phyloP scores from a whole-genome alignment of 1,139 yeast genomes.

The Geotrichum carabidarum region DNA sequence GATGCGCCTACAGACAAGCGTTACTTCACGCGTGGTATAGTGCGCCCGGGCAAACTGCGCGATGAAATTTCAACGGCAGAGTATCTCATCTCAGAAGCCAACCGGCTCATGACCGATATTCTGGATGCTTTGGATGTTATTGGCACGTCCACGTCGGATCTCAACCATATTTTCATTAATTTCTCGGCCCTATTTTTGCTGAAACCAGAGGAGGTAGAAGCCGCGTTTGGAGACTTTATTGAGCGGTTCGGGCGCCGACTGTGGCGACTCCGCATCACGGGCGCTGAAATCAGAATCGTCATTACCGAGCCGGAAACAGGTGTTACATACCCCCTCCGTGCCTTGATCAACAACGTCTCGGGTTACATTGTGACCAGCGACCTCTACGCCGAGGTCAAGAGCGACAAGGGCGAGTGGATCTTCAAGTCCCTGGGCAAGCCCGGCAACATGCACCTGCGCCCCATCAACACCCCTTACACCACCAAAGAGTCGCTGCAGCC shows the following conservation, averaged over 20 bases:
- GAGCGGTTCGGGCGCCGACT: slow-evolving; percentile 96
- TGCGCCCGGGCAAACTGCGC: slow-evolving; percentile 89
- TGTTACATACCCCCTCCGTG: slow-evolving; percentile 85
- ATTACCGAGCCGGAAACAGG: slow-evolving; percentile 87
- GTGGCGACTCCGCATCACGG: slow-evolving; percentile 93
- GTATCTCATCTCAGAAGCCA: slow-evolving; percentile 91
- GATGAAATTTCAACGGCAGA: slow-evolving; percentile 91
- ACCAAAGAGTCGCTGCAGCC: slow-evolving; percentile 98
- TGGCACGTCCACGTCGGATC: slow-evolving; percentile 93
- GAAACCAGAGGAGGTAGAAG: slow-evolving; percentile 91
- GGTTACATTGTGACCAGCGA: slow-evolving; percentile 97
- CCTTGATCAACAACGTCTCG: slow-evolving; percentile 89
- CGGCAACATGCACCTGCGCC: slow-evolving; percentile 95
- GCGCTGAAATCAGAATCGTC: slow-evolving; percentile 95
- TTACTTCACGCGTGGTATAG: slow-evolving; percentile 94
- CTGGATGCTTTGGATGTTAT: slow-evolving; percentile 90
- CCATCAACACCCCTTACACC: slow-evolving; percentile 92
- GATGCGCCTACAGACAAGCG: slow-evolving; percentile 91
- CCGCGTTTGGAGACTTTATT: slow-evolving; percentile 94
- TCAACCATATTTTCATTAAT: slow-evolving; percentile 94
- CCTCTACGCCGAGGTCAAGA: slow-evolving; percentile 88
- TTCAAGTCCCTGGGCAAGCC: slow-evolving; percentile 82
- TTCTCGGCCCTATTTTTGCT: slow-evolving; percentile 93
- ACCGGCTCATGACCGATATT: slow-evolving; percentile 90
- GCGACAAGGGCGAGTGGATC: slow-evolving; percentile 90